These are phyloP conservation scores for Paralagenidium karlingii DNA, from an alignment of 352 stramenopile species.

Conservation along the genomic window DNA sequence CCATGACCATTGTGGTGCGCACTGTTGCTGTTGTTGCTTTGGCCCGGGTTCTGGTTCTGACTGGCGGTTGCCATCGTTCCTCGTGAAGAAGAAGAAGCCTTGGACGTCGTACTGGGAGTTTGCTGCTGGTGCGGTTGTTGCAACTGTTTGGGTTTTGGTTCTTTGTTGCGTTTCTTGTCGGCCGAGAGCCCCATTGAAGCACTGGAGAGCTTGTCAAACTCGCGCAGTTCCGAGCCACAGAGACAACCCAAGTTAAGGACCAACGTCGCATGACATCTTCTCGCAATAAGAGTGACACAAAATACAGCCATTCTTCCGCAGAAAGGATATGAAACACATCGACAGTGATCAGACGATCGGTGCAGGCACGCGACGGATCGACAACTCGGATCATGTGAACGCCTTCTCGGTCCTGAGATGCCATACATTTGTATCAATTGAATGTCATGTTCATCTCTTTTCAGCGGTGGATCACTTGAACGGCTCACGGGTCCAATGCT, in stretches of 20 bases:
- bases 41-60: too few species aligned
- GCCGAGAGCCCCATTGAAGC: conserved; percentile 43
- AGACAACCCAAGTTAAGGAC: too few species aligned
- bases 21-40: not conserved
- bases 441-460: not conserved
- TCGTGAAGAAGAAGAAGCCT: too few species aligned
- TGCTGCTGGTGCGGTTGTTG: not conserved
- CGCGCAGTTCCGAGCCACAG: conserved; percentile 54
- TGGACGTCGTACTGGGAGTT: too few species aligned
- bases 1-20: conserved; percentile 3
- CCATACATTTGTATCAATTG: not conserved
- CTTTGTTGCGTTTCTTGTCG: too few species aligned
- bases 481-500: conserved; percentile 26
- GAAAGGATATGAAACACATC: conserved; percentile 67
- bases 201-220: conserved; percentile 58
- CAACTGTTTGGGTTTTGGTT: conserved; percentile 1
- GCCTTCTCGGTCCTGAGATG: conserved; percentile 39
- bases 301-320: too few species aligned
- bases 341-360: conserved; percentile 43
- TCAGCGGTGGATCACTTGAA: not conserved
- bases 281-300: too few species aligned
- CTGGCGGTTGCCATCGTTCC: not conserved
- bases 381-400: conserved; percentile 52
- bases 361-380: conserved; percentile 16
- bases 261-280: too few species aligned